phyloP scores from a whole-genome alignment of 164 flowering plant genomes.

The Piper longum region DNA sequence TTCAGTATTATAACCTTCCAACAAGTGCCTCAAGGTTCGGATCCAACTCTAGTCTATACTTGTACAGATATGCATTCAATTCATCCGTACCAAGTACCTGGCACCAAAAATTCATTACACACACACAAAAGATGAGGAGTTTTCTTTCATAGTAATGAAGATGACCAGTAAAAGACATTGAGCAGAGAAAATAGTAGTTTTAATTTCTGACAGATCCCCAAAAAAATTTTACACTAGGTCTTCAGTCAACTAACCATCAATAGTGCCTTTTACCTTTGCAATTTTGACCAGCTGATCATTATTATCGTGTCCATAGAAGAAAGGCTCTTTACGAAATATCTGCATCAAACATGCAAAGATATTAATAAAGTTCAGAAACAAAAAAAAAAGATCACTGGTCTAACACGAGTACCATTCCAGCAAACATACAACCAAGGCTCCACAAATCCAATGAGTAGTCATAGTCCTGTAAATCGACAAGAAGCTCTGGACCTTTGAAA shows the following conservation, averaged over 20 bases:
- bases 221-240: background rate
- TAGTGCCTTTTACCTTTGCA: constrained; percentile 55
- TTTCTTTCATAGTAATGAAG: background rate
- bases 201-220: background rate
- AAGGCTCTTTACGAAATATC: constrained; percentile 65
- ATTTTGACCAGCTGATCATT: constrained; percentile 95
- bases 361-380: background rate
- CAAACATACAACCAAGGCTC: constrained; percentile 99
- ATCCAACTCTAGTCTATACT: constrained; percentile 76
- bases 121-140: background rate
- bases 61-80: constrained; percentile 61
- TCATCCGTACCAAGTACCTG: constrained; percentile 97
- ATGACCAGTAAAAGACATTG: background rate
- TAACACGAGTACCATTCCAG: constrained; percentile 74
- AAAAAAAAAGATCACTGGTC: background rate
- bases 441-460: constrained; percentile 96
- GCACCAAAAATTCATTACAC: background rate
- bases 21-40: constrained; percentile 85
- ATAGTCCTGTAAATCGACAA: constrained; percentile 96
- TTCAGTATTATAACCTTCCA: constrained; percentile 46
- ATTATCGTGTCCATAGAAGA: constrained; percentile 95
- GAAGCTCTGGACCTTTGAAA: constrained; percentile 95
- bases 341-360: constrained; percentile 20
- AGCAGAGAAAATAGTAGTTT: background rate
- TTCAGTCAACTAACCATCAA: background rate